Evolutionary conservation across 371 early-diverging fungal genomes (phyloP).

Genomic region (Saksenaea vasiformis): DNA sequence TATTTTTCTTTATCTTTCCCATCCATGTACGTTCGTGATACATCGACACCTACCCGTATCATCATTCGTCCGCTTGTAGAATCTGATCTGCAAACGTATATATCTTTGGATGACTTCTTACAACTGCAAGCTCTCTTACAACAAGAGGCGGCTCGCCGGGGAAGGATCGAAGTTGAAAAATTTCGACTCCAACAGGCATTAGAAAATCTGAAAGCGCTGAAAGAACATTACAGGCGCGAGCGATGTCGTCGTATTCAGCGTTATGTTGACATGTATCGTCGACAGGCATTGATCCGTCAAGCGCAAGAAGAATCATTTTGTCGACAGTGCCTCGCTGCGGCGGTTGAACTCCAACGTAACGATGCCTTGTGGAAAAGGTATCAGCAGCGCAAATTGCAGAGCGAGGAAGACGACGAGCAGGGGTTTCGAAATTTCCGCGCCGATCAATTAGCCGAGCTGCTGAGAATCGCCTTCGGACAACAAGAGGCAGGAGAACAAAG

Average conservation of each 20-base stretch:
- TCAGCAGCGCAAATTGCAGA: background rate
- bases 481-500: background rate
- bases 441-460: background rate
- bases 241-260: conserved; percentile 19
- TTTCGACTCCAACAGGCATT: background rate
- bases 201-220: conserved; percentile 15
- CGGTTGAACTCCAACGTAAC: background rate
- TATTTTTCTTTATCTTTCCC: no score
- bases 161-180: background rate
- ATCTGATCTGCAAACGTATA: background rate
- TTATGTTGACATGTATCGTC: conserved; percentile 13
- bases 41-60: background rate
- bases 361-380: background rate
- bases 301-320: background rate
- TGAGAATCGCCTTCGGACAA: background rate
- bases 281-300: conserved; percentile 1
- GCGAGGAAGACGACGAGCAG: conserved; percentile 4
- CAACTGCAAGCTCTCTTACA: conserved; percentile 25
- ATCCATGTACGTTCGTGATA: background rate
- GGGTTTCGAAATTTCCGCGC: background rate
- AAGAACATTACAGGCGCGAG: conserved; percentile 20
- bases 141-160: background rate
- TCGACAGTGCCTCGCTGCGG: background rate
- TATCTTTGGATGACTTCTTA: conserved; percentile 32
- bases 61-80: background rate